Evolutionary conservation across 2,329 filamentous ascomycete species (phyloP).

Genomic region (Paraphoma chrysanthemicola): DNA sequence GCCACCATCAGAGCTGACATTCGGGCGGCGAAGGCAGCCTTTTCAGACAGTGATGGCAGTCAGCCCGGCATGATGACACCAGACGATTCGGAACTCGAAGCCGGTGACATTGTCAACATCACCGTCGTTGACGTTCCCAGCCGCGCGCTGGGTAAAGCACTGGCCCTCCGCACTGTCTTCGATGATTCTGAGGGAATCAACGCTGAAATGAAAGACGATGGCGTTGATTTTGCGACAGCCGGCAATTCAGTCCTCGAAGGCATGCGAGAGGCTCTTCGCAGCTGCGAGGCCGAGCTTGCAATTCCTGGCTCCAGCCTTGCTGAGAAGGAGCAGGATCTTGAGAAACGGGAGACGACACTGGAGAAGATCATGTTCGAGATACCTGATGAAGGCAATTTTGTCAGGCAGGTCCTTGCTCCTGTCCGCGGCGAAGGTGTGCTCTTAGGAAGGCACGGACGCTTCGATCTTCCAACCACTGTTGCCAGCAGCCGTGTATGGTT

Average conservation of each 20-base stretch:
- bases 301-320: slow-evolving; percentile 71
- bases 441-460: slow-evolving; percentile 76
- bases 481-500: slow-evolving; percentile 93
- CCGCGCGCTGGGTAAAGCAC: slow-evolving; percentile 80
- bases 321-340: slow-evolving; percentile 78
- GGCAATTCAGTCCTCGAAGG: slow-evolving; percentile 86
- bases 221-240: slow-evolving; percentile 74
- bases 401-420: slow-evolving; percentile 83
- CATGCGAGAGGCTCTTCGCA: slow-evolving; percentile 81
- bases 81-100: slow-evolving; percentile 71
- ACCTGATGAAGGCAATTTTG: slow-evolving; percentile 82
- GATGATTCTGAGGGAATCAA: slow-evolving; percentile 95
- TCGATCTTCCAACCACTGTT: slow-evolving; percentile 77
- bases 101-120: slow-evolving; percentile 84
- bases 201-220: slow-evolving; percentile 95
- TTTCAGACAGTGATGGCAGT: slow-evolving; percentile 65
- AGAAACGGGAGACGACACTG: slow-evolving; percentile 81
- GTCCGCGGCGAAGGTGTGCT: slow-evolving; percentile 78
- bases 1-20: slow-evolving; percentile 81
- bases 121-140: slow-evolving; percentile 87
- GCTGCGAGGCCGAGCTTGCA: slow-evolving; percentile 79
- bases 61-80: slow-evolving; percentile 68
- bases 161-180: slow-evolving; percentile 89
- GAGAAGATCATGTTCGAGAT: slow-evolving; percentile 86
- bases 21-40: slow-evolving; percentile 67